These are phyloP conservation scores for Diaporthe citrichinensis DNA, from an alignment of 2,329 filamentous ascomycete species.

Conservation along the genomic window DNA sequence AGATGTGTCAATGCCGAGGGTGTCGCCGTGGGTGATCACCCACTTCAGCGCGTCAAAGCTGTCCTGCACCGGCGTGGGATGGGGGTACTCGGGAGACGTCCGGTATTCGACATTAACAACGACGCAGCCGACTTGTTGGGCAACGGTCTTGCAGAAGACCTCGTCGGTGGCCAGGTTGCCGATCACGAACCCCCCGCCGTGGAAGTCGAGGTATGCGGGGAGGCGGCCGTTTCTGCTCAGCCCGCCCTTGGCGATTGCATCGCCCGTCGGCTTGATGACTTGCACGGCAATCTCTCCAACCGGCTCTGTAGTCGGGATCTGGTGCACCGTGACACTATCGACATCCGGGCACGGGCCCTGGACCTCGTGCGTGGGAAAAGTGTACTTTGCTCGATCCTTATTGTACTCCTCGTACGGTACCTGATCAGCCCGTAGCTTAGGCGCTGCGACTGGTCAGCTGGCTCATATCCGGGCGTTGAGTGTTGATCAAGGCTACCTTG, in stretches of 20 bases:
- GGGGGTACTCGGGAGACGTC: slow-evolving; percentile 34
- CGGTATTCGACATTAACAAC: slow-evolving; percentile 40
- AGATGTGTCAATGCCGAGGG: slow-evolving; percentile 31
- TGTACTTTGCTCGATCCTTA: slow-evolving; percentile 39
- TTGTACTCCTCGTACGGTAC: slow-evolving; percentile 39
- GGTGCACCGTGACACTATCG: slow-evolving; percentile 21
- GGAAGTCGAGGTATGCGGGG: slow-evolving; percentile 36
- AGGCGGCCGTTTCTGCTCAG: slow-evolving; percentile 31
- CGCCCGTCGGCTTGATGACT: slow-evolving; percentile 30
- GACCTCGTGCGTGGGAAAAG: slow-evolving; percentile 33
- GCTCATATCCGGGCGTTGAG: background rate
- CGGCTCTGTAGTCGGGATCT: slow-evolving; percentile 27
- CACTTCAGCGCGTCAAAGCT: slow-evolving; percentile 46
- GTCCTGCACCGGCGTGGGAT: slow-evolving; percentile 37
- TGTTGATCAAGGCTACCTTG: slow-evolving; percentile 46
- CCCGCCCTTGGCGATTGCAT: slow-evolving; percentile 20
- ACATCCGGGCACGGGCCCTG: slow-evolving; percentile 26
- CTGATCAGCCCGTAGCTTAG: slow-evolving; percentile 37
- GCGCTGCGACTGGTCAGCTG: slow-evolving; percentile 13
- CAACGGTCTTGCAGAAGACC: slow-evolving; percentile 34
- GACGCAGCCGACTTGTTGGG: slow-evolving; percentile 37
- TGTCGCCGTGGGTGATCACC: slow-evolving; percentile 47
- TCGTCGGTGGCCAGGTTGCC: slow-evolving; percentile 31
- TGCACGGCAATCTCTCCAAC: slow-evolving; percentile 36
- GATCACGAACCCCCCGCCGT: slow-evolving; percentile 41